These are phyloP conservation scores for Glycine latifolia DNA, from an alignment of 306 rosid genomes.

Conservation along the genomic window DNA sequence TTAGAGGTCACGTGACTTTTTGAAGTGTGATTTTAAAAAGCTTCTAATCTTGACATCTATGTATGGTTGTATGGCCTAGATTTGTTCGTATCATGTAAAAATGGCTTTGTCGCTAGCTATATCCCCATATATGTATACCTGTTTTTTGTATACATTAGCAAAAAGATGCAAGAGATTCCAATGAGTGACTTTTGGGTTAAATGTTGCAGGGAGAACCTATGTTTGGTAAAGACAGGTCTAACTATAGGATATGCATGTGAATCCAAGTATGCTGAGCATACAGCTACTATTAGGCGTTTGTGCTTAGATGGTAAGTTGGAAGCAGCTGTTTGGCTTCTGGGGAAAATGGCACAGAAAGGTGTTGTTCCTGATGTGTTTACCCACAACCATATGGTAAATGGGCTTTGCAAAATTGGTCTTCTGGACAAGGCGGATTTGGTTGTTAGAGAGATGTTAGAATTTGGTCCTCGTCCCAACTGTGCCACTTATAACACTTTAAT, in stretches of 20 bases:
- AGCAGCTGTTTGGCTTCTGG: conserved; percentile 70
- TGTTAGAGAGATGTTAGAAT: conserved; percentile 69
- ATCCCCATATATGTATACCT: background rate
- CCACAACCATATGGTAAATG: conserved; percentile 78
- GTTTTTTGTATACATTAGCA: background rate
- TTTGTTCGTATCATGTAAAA: background rate
- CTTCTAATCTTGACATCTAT: background rate
- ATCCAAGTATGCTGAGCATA: conserved; percentile 49
- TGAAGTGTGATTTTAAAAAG: background rate
- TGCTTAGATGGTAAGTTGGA: conserved; percentile 73
- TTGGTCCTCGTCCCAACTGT: conserved; percentile 73
- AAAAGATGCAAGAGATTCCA: conserved; percentile 31
- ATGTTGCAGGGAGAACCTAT: conserved; percentile 72
- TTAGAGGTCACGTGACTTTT: background rate
- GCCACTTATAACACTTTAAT: conserved; percentile 77
- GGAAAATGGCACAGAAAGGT: conserved; percentile 65
- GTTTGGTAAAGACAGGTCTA: conserved; percentile 57
- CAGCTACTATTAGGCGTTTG: conserved; percentile 58
- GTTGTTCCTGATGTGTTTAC: conserved; percentile 65
- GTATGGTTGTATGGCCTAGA: background rate
- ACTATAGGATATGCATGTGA: conserved; percentile 51
- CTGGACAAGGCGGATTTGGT: conserved; percentile 71
- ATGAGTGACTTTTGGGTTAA: conserved; percentile 38
- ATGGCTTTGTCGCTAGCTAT: background rate
- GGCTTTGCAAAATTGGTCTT: conserved; percentile 70